phyloP scores from a whole-genome alignment of 1,284 basidiomycete species.

The Moesziomyces globuligerus region DNA sequence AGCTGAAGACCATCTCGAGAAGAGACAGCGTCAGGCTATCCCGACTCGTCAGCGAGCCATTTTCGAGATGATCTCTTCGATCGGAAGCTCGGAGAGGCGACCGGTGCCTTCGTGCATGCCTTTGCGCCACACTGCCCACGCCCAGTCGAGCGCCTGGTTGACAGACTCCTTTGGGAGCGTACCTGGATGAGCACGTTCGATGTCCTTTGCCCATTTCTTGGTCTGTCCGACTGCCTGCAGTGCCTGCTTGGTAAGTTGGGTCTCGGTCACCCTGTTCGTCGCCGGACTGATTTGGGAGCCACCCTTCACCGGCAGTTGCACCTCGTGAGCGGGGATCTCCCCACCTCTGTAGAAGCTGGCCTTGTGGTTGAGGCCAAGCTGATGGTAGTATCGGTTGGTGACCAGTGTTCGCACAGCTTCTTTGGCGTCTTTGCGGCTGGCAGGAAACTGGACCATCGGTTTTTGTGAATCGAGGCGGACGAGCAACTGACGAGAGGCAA shows the following conservation, averaged over 20 bases:
- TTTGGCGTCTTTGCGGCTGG: not conserved
- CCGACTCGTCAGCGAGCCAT: not conserved
- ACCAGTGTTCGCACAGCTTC: not conserved
- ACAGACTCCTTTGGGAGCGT: not conserved
- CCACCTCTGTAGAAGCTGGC: not conserved
- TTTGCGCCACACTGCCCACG: not conserved
- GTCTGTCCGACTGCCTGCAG: not conserved
- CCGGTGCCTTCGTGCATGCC: not conserved
- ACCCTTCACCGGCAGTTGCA: not conserved
- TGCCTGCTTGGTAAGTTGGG: not conserved
- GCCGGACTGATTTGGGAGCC: not conserved
- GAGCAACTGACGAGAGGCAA: not conserved
- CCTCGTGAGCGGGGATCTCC: not conserved
- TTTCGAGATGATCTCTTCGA: not conserved
- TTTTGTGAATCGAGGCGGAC: not conserved
- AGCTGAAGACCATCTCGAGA: no score
- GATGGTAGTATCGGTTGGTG: not conserved
- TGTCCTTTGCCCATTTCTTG: not conserved
- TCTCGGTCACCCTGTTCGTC: not conserved
- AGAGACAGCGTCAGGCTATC: not conserved
- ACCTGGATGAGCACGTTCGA: not conserved
- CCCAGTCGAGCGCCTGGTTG: not conserved
- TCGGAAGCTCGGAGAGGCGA: not conserved
- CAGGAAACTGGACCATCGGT: not conserved
- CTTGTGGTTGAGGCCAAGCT: not conserved